phyloP scores from a whole-genome alignment of 192 early-diverging fungal species.

The Gigaspora rosea region DNA sequence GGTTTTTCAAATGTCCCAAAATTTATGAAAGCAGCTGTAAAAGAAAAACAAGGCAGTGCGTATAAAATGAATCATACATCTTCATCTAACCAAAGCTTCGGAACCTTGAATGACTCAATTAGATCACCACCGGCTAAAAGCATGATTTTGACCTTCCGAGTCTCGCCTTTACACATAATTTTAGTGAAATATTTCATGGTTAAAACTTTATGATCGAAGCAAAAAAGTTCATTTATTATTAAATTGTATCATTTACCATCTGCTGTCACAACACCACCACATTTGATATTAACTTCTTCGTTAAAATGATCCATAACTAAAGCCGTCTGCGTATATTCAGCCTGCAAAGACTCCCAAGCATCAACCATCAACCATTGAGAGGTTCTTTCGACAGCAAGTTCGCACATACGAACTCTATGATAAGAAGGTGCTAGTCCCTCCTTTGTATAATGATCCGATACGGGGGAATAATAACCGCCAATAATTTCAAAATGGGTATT shows the following conservation, averaged over 20 bases:
- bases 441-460: conserved; percentile 92
- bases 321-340: conserved; percentile 80
- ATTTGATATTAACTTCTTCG: conserved; percentile 74
- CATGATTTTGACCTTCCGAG: conserved; percentile 77
- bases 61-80: conserved; percentile 67
- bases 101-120: conserved; percentile 93
- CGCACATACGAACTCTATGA: conserved; percentile 93
- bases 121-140: conserved; percentile 95
- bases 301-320: conserved; percentile 96
- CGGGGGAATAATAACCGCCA: conserved; percentile 97
- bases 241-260: conserved; percentile 50
- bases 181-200: too few relatives aligned
- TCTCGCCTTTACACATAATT: conserved; percentile 44
- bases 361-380: conserved; percentile 97
- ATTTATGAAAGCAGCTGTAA: not conserved
- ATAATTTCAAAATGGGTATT: conserved; percentile 80
- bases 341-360: conserved; percentile 86
- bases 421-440: conserved; percentile 83
- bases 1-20: too few relatives aligned
- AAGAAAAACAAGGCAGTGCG: not conserved
- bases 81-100: conserved; percentile 81
- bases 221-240: too few relatives aligned
- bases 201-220: too few relatives aligned
- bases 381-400: conserved; percentile 77
- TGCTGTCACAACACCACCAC: conserved; percentile 64